phyloP scores from a whole-genome alignment of 495 filamentous ascomycete species.

The Podospora pseudocomata region DNA sequence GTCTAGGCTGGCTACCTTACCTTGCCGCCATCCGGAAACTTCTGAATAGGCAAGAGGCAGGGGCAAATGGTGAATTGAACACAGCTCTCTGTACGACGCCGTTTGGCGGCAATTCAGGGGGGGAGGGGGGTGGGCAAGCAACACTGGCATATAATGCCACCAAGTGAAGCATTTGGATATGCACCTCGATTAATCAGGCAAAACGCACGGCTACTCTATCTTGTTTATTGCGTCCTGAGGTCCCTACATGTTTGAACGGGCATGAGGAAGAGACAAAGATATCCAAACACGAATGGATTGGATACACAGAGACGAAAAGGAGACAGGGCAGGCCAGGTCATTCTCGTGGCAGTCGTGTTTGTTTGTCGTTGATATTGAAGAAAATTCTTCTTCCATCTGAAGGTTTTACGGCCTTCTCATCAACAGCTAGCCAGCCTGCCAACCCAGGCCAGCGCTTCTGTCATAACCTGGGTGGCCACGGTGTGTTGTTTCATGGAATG shows the following conservation, averaged over 20 bases:
- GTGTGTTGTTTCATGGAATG: neutral
- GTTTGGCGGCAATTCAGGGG: neutral
- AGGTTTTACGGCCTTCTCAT: neutral
- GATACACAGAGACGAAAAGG: neutral
- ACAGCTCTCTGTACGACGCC: neutral
- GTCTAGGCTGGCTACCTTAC: neutral
- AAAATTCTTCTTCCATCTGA: neutral
- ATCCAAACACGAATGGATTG: neutral
- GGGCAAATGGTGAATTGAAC: neutral
- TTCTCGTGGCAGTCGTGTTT: neutral
- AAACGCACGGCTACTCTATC: slow-evolving; percentile 5
- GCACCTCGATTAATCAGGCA: neutral
- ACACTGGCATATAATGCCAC: neutral
- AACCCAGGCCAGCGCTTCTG: neutral
- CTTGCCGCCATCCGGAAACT: neutral
- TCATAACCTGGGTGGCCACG: neutral
- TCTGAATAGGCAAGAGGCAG: neutral
- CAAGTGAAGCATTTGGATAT: neutral
- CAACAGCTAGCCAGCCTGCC: neutral
- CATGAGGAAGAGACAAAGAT: neutral
- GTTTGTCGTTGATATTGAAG: neutral
- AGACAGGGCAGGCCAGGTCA: neutral
- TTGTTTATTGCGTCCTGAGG: neutral
- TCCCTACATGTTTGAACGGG: neutral
- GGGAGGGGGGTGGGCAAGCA: neutral